Base-by-base conservation (phyloP, 2,329 filamentous ascomycete species). In the Aureobasidium sp. region DNA sequence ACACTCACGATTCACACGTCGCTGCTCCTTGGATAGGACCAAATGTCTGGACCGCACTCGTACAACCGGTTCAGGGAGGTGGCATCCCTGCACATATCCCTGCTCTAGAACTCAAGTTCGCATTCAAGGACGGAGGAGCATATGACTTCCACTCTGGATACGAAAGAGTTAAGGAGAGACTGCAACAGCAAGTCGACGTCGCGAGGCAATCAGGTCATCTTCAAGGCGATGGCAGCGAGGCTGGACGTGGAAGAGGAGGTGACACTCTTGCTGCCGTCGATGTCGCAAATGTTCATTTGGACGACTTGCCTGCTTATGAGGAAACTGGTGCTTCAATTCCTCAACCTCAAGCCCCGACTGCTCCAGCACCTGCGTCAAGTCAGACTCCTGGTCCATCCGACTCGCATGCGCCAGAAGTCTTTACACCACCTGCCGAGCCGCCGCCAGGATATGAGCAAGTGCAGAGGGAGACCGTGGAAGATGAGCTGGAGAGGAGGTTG, bases 121-220 rank as follows among this genome's bases (percentile, higher is more conserved):
- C 87, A 26, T 97, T 97, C 79, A 92, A 91, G 72, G 92, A 97
- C 65, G 93, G 93, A 47, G 93, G 93, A n/a, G 92, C 92, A 63
- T 94, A 89, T 73, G 91, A 96, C 68, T 97, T 96, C 71, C 87
- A 92, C 69, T 84, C 85, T 56, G 84, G 84, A 58, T 96, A 92
- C 70, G 90, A 95, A 69, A 82, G 88, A 62, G 86, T 97, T 66
- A 91, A 90, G 71, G 92, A 96, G 71, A 84, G 91, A 7, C 77
- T 96, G 62, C 83, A 88, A 66, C 90, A 97, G 69, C 90, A 87
- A 8, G 84, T 91, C 41, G 89, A 94, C 62, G 82, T 89, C 63
- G 87, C 87, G 36, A 77, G 87, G 61, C 87, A 89, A 69, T 85
- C 82, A 65, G 87, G 87, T 3, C 66, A 69, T 7, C 68, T 69